Percentiles rank a stretch among this genome's conserved stretches.
Conservation (phyloP, 83 land plant species). For the Picea mariana region DNA sequence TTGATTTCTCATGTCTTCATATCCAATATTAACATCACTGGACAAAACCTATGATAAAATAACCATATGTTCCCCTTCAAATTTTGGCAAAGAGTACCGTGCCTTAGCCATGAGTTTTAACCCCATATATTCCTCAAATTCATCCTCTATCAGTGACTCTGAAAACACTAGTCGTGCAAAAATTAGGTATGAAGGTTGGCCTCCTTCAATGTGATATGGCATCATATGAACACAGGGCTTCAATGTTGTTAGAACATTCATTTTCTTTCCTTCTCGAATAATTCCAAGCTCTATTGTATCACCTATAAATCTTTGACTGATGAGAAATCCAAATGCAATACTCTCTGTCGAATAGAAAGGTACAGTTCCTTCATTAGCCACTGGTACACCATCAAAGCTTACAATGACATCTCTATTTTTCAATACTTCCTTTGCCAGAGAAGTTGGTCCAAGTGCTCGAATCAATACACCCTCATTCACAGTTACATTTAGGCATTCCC, state of each 20-base stretch:
- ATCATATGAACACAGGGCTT: slow-evolving; percentile 87
- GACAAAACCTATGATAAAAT: no score
- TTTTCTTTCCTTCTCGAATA: slow-evolving; percentile 59
- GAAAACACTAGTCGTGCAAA: slow-evolving; percentile 93
- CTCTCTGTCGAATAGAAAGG: slow-evolving; percentile 89
- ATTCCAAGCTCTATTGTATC: slow-evolving; percentile 52
- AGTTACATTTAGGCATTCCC: slow-evolving; percentile 69
- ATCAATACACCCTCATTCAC: slow-evolving; percentile 49
- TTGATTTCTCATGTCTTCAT: slow-evolving; percentile 84
- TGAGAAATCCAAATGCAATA: slow-evolving; percentile 87
- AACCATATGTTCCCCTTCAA: no score
- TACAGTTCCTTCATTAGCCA: slow-evolving; percentile 95
- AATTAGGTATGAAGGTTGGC: slow-evolving; percentile 85
- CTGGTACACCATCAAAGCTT: slow-evolving; percentile 82
- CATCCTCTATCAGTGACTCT: slow-evolving; percentile 80
- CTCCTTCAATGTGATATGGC: slow-evolving; percentile 85
- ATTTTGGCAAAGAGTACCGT: no score
- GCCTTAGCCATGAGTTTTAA: no score
- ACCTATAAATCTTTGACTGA: slow-evolving; percentile 53
- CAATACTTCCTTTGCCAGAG: no score
- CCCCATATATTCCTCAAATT: no score
- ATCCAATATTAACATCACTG: slow-evolving; percentile 43
- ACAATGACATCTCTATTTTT: slow-evolving; percentile 86
- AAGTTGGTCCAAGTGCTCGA: not conserved
- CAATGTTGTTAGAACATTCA: slow-evolving; percentile 63